These are phyloP conservation scores for Thuidium tamariscinum DNA, from an alignment of 225 moss, liverwort and hornwort species.

Conservation along the genomic window DNA sequence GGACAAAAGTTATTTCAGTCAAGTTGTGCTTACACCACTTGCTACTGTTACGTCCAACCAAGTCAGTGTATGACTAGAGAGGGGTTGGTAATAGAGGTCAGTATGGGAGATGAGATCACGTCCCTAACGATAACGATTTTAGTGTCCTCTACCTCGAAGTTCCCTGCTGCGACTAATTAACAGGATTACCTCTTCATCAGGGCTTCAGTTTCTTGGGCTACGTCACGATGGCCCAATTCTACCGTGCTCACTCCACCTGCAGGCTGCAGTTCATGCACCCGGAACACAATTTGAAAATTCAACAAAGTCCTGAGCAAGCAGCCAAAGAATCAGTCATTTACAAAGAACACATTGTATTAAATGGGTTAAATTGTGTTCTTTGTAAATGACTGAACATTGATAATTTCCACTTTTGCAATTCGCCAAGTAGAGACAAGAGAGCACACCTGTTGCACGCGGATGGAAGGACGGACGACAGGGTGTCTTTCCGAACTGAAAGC, in stretches of 20 bases:
- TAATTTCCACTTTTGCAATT: not conserved
- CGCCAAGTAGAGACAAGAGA: not conserved
- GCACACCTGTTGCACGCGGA: conserved; percentile 51
- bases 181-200: conserved; percentile 34
- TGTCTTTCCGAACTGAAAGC: conserved; percentile 31
- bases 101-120: not conserved
- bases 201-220: conserved; percentile 50
- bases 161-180: not conserved
- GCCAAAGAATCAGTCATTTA: not conserved
- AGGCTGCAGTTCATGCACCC: conserved; percentile 25
- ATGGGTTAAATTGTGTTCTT: no score
- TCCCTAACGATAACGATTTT: not conserved
- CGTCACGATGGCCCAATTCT: conserved; percentile 43
- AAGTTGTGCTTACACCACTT: not conserved
- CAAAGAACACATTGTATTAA: not conserved
- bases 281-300: not conserved
- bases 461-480: conserved; percentile 19
- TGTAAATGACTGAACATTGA: no score
- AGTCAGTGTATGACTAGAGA: not conserved
- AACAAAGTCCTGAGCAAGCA: not conserved
- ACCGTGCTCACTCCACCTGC: conserved; percentile 56
- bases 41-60: not conserved
- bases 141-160: not conserved
- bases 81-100: not conserved
- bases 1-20: not conserved